Conservation (phyloP, 345 rosid genomes). For the Populus davidiana region DNA sequence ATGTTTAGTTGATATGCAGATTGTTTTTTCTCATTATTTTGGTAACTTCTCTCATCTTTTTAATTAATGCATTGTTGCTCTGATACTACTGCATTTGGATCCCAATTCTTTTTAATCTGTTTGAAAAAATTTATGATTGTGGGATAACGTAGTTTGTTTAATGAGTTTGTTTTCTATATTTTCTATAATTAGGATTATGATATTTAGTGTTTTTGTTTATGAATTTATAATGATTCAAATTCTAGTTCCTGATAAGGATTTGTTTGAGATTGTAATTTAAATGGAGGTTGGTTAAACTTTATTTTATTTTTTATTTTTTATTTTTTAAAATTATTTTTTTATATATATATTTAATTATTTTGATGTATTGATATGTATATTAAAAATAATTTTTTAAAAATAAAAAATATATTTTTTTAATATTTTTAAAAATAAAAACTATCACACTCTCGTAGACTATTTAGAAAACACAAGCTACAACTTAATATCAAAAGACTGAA, state of each 20-base stretch:
- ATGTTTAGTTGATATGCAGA: no score
- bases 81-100: background rate
- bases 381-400: no score
- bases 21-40: background rate
- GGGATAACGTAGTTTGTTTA: background rate
- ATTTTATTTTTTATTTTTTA: no score
- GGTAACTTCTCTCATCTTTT: constrained; percentile 22
- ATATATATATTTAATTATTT: no score
- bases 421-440: no score
- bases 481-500: background rate
- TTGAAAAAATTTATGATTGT: background rate
- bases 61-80: background rate
- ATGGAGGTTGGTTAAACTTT: no score
- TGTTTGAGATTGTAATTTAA: no score
- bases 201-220: background rate
- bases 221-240: background rate
- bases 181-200: background rate
- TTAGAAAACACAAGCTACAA: background rate
- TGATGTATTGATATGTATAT: no score
- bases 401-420: no score
- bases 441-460: no score
- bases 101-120: background rate
- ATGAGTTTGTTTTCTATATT: background rate
- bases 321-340: no score
- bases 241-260: background rate